These are phyloP conservation scores for Russula griseocarnosa DNA, from an alignment of 768 basidiomycete genomes.

Conservation along the genomic window DNA sequence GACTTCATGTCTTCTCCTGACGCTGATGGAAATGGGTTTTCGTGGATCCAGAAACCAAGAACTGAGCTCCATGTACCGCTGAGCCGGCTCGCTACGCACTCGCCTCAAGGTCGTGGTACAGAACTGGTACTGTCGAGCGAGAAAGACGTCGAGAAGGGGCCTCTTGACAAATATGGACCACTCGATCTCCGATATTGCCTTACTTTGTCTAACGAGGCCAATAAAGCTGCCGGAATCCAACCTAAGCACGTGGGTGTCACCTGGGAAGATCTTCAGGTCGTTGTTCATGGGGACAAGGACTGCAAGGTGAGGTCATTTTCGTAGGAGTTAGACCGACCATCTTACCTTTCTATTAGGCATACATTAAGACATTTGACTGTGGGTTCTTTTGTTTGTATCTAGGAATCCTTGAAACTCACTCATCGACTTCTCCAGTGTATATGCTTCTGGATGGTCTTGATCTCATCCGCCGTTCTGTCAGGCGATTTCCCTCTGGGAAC, in stretches of 20 bases:
- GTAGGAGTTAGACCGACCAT: neutral
- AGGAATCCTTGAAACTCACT: neutral
- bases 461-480: conserved; percentile 7
- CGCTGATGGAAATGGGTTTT: neutral
- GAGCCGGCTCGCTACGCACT: neutral
- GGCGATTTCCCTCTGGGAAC: neutral
- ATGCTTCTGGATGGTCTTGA: conserved; percentile 9
- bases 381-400: conserved; percentile 24
- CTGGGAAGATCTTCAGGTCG: conserved; percentile 66
- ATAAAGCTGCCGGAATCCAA: conserved; percentile 60
- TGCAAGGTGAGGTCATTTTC: conserved; percentile 45
- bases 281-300: conserved; percentile 51
- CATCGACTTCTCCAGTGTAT: conserved; percentile 3
- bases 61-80: neutral
- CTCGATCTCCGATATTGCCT: conserved; percentile 71
- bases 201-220: conserved; percentile 60
- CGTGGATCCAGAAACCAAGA: neutral
- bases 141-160: conserved; percentile 43
- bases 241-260: conserved; percentile 75
- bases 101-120: neutral
- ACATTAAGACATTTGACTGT: conserved; percentile 59
- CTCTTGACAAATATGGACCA: conserved; percentile 37
- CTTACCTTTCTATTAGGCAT: conserved; percentile 41
- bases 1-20: conserved; percentile 1
- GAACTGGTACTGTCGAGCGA: neutral